Base-by-base conservation (phyloP, 768 basidiomycete species). In the Leccinum disarticulatum region DNA sequence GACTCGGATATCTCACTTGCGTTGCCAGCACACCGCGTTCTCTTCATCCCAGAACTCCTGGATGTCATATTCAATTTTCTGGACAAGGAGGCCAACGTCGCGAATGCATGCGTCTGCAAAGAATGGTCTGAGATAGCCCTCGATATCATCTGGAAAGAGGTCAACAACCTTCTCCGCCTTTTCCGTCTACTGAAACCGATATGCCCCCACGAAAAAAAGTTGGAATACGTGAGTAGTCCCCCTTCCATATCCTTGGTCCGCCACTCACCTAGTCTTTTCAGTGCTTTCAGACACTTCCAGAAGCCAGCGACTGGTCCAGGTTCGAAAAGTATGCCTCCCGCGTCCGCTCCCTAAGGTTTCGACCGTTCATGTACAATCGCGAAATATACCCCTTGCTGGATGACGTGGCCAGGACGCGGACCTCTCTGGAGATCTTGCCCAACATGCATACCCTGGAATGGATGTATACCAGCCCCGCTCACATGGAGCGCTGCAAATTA, bases 41-140 rank as follows among this genome's bases (percentile, higher is more conserved):
- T 87, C 1, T 73, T 67, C 30, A 84, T 86, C 22, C 83, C 86
- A 1, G 87, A 88, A 68, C 77, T 88, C 0, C 73, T 87, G 25
- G 79, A 83, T 54, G 78, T 83, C 68, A 73, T 88, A 9, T 83
- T 87, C 68, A 70, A 70, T 33, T 80, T 76, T 60, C 64, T 85
- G 25, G 81, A 82, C 60, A 64, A 64, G 8, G 33, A 58, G 2
- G 69, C 77, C 4, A 80, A 83, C 62, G 74, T 75, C 1, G 59
- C 58, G 2, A 85, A 81, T 54, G 85, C 82, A 3, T 71, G 74
- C 31, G 84, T 87, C 15, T 87, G 82, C 75, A 85, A 79, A 63
- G 64, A 60, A 51, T 88, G 87, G 87, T 83, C 81, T 2, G 78
- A 82, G 11, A 70, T 83, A 27, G 83, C 85, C 1, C 69, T 87